These are phyloP conservation scores for Pseudoneurospora amorphoporcata DNA, from an alignment of 495 filamentous ascomycete species.

Conservation along the genomic window DNA sequence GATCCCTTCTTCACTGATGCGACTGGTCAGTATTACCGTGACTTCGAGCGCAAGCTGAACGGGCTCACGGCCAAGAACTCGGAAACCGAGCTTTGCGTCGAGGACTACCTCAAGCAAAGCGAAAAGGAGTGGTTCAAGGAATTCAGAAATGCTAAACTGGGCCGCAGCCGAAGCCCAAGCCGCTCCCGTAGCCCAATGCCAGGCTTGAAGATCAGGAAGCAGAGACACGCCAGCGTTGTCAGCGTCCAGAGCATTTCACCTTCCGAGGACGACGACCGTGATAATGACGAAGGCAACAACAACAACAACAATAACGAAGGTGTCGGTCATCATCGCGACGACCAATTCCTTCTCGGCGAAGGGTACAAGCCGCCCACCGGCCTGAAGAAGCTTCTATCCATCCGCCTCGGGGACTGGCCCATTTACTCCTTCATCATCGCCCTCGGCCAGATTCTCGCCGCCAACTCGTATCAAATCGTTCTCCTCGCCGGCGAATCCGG, in stretches of 20 bases:
- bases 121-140: slow-evolving; percentile 55
- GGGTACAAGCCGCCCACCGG: slow-evolving; percentile 58
- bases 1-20: slow-evolving; percentile 57
- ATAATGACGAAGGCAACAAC: slow-evolving; percentile 24
- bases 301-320: slow-evolving; percentile 29
- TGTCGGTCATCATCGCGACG: slow-evolving; percentile 11
- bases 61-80: slow-evolving; percentile 46
- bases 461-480: slow-evolving; percentile 59
- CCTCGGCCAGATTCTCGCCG: slow-evolving; percentile 56
- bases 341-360: slow-evolving; percentile 53
- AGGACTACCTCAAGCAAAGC: slow-evolving; percentile 49
- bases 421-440: slow-evolving; percentile 60
- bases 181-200: slow-evolving; percentile 6
- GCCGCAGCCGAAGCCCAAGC: slow-evolving; percentile 12
- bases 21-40: slow-evolving; percentile 44
- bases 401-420: slow-evolving; percentile 50
- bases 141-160: slow-evolving; percentile 41
- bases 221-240: slow-evolving; percentile 16
- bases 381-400: slow-evolving; percentile 36
- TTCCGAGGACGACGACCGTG: slow-evolving; percentile 12
- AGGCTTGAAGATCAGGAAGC: slow-evolving; percentile 10
- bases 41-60: slow-evolving; percentile 43
- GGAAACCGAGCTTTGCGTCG: slow-evolving; percentile 48
- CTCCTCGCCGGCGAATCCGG: slow-evolving; percentile 52
- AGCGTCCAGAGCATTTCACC: slow-evolving; percentile 22